These are phyloP conservation scores for Melaleuca alternifolia DNA, from an alignment of 345 rosid genomes.

Conservation along the genomic window DNA sequence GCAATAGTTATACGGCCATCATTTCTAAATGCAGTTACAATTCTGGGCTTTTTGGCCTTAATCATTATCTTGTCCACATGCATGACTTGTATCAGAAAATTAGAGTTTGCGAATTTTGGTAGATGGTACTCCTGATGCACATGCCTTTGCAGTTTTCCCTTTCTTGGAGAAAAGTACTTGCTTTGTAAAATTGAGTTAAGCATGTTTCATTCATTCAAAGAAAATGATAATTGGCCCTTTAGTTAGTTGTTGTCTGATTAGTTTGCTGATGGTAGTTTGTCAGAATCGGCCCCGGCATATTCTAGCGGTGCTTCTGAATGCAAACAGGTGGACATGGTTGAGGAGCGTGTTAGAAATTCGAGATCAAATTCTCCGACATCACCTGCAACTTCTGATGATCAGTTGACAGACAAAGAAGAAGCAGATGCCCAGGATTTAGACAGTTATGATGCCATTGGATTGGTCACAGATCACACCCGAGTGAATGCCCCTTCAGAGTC, in stretches of 20 bases:
- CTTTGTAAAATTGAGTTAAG: background rate
- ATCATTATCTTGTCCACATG: background rate
- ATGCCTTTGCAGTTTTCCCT: background rate
- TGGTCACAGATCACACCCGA: slow-evolving; percentile 41
- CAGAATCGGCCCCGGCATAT: slow-evolving; percentile 29
- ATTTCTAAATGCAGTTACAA: background rate
- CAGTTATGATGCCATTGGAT: slow-evolving; percentile 40
- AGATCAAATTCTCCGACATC: slow-evolving; percentile 53
- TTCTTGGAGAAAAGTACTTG: background rate
- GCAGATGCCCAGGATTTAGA: slow-evolving; percentile 49
- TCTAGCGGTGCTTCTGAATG: slow-evolving; percentile 25
- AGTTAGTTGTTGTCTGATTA: background rate
- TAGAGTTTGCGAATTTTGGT: background rate
- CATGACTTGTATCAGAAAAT: background rate
- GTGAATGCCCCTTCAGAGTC: slow-evolving; percentile 45
- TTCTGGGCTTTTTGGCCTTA: background rate
- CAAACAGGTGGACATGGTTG: slow-evolving; percentile 35
- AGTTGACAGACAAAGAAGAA: slow-evolving; percentile 39
- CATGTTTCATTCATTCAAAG: background rate
- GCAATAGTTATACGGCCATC: background rate
- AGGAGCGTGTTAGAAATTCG: slow-evolving; percentile 43
- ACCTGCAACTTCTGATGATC: slow-evolving; percentile 40
- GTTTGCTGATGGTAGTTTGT: slow-evolving; percentile 29
- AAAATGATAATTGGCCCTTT: background rate
- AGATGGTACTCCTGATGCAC: background rate